Percentiles rank a stretch among this genome's conserved stretches.
phyloP scores from a whole-genome alignment of 139 green algal species.

The Picochlorum sp. region DNA sequence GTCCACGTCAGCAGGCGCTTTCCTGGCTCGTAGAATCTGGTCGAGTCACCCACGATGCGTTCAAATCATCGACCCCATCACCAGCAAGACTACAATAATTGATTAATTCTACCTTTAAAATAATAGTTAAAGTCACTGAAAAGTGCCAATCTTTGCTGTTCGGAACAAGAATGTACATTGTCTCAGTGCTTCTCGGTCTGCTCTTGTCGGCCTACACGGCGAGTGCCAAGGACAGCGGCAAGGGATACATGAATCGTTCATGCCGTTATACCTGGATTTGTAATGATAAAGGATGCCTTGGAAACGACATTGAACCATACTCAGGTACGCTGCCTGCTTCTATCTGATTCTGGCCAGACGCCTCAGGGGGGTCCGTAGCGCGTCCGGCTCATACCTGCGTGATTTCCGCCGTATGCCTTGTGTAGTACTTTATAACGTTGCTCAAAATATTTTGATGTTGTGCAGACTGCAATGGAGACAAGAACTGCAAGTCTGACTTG shows the following conservation, averaged over 20 bases:
- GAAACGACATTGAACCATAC: slow-evolving; percentile 6
- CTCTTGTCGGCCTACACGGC: not conserved
- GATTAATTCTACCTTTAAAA: too few relatives aligned
- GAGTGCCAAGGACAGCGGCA: not conserved
- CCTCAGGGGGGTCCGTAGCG: not conserved
- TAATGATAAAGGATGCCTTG: not conserved
- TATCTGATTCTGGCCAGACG: not conserved
- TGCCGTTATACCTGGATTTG: slow-evolving; percentile 2
- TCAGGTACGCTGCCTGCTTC: not conserved
- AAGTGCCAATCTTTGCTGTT: too few relatives aligned
- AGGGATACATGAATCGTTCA: not conserved
- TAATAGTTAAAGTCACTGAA: too few relatives aligned
- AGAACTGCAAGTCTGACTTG: slow-evolving; percentile 5
- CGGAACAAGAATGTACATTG: too few relatives aligned
- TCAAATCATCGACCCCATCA: too few relatives aligned
- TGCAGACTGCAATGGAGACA: slow-evolving; percentile 1
- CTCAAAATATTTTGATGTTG: not conserved
- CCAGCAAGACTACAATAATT: too few relatives aligned
- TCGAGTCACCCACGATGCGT: too few relatives aligned
- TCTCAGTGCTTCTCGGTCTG: not conserved
- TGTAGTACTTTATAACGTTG: not conserved
- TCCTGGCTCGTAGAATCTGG: too few relatives aligned
- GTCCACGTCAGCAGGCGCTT: too few relatives aligned
- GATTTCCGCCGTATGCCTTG: not conserved
- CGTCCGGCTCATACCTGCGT: not conserved